Conservation (phyloP, 352 stramenopile species). For the Phytophthora citrophthora region DNA sequence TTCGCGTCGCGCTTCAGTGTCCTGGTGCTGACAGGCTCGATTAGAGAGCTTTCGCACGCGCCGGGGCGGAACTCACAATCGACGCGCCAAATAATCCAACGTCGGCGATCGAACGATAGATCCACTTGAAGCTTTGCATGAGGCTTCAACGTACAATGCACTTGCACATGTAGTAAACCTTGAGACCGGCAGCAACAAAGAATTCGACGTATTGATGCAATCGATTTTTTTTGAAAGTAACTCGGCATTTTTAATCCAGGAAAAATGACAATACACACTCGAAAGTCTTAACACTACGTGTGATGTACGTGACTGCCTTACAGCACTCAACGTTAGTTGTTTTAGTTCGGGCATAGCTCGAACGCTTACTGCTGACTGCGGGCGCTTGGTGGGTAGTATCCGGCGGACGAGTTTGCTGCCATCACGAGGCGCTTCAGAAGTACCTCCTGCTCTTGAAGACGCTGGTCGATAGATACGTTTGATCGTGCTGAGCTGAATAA, state of each 20-base stretch:
- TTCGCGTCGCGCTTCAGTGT: slow-evolving; percentile 3
- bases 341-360: slow-evolving; percentile 15
- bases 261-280: slow-evolving; percentile 26
- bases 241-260: slow-evolving; percentile 25
- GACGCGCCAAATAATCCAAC: slow-evolving; percentile 4
- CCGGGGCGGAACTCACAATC: slow-evolving; percentile 19
- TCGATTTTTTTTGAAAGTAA: slow-evolving; percentile 8
- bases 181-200: not conserved
- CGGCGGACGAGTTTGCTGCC: slow-evolving; percentile 39
- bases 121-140: slow-evolving; percentile 15
- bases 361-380: slow-evolving; percentile 27
- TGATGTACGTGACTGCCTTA: slow-evolving; percentile 31
- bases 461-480: slow-evolving; percentile 40
- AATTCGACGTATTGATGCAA: slow-evolving; percentile 1
- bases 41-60: slow-evolving; percentile 1
- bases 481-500: slow-evolving; percentile 29
- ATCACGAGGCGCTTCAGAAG: slow-evolving; percentile 41
- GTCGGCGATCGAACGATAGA: not conserved
- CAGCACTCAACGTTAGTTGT: slow-evolving; percentile 30
- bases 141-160: slow-evolving; percentile 4
- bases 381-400: slow-evolving; percentile 33
- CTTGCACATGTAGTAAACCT: not conserved
- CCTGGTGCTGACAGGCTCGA: slow-evolving; percentile 18
- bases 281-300: slow-evolving; percentile 35
- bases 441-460: slow-evolving; percentile 44